Conservation (phyloP, 2,329 filamentous ascomycete species). For the Dothiorella sarmentorum region DNA sequence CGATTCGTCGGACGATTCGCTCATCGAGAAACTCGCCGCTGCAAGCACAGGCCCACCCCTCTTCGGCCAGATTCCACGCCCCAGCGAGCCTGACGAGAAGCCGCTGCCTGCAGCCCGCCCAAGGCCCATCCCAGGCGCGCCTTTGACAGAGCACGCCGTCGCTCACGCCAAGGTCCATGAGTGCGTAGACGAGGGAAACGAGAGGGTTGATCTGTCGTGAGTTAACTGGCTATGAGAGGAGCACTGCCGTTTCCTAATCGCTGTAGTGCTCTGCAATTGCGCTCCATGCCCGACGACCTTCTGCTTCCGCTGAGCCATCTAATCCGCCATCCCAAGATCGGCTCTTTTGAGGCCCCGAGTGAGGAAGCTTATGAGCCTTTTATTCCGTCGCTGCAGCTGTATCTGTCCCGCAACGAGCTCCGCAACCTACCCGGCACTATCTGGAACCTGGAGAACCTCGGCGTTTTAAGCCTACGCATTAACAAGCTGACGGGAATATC, state of each 20-base stretch:
- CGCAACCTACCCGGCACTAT: conserved; percentile 56
- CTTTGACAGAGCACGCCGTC: neutral
- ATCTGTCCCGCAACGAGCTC: conserved; percentile 59
- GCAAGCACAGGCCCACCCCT: conserved; percentile 13
- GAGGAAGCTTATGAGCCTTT: conserved; percentile 59
- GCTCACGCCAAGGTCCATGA: conserved; percentile 12
- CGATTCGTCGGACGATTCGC: conserved; percentile 51
- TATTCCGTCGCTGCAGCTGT: conserved; percentile 59
- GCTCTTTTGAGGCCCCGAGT: conserved; percentile 52
- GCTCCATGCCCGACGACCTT: conserved; percentile 54
- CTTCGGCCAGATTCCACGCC: conserved; percentile 10
- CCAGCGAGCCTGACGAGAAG: neutral
- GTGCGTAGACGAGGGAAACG: conserved; percentile 55
- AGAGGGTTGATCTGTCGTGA: conserved; percentile 61
- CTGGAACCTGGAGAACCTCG: conserved; percentile 60
- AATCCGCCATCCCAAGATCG: conserved; percentile 45
- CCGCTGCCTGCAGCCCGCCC: neutral
- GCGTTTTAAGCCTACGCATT: conserved; percentile 62
- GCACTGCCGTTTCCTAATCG: neutral
- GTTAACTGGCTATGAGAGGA: conserved; percentile 25
- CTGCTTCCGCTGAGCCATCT: conserved; percentile 52
- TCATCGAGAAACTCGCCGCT: conserved; percentile 39
- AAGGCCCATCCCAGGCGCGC: neutral
- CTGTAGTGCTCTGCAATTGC: conserved; percentile 23
- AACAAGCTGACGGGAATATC: conserved; percentile 62